A percentile compares a stretch with the other conserved stretches of the same genome.
These are phyloP conservation scores for Citrullus colocynthis DNA, from an alignment of 306 rosid species.

Conservation along the genomic window DNA sequence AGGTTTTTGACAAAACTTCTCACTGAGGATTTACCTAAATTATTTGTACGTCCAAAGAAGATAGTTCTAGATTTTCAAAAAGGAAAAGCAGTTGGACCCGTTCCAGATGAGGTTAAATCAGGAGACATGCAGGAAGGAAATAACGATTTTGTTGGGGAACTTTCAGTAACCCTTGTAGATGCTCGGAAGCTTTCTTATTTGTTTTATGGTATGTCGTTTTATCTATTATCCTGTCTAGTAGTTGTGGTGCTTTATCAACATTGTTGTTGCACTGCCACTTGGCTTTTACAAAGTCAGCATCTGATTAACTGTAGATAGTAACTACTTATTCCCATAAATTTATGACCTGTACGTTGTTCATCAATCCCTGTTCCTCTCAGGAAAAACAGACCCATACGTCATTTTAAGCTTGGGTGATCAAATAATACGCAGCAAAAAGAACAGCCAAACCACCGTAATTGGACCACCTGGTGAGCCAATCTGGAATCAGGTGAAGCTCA, in stretches of 20 bases:
- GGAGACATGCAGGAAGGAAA: slow-evolving; percentile 88
- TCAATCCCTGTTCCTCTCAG: slow-evolving; percentile 24
- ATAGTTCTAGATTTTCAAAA: slow-evolving; percentile 91
- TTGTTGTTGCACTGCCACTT: not conserved
- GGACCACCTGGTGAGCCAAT: slow-evolving; percentile 98
- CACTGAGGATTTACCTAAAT: slow-evolving; percentile 79
- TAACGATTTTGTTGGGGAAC: slow-evolving; percentile 86
- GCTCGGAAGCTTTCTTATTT: slow-evolving; percentile 83
- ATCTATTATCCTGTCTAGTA: not conserved
- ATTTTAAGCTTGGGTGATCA: slow-evolving; percentile 75
- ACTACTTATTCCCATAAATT: not conserved
- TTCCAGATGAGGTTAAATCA: slow-evolving; percentile 45
- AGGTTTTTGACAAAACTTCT: slow-evolving; percentile 98
- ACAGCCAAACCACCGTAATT: slow-evolving; percentile 92
- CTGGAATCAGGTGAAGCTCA: slow-evolving; percentile 85
- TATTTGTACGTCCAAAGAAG: slow-evolving; percentile 97
- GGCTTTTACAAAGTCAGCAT: not conserved
- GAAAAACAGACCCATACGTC: slow-evolving; percentile 95
- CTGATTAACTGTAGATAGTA: not conserved
- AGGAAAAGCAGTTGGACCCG: slow-evolving; percentile 88
- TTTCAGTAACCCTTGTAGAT: slow-evolving; percentile 88
- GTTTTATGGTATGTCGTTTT: slow-evolving; percentile 49
- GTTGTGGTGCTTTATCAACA: not conserved
- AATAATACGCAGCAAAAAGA: slow-evolving; percentile 80
- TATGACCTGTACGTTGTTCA: not conserved